Evolutionary conservation across 495 filamentous ascomycete genomes (phyloP).

Genomic region (Pyronema domesticum): DNA sequence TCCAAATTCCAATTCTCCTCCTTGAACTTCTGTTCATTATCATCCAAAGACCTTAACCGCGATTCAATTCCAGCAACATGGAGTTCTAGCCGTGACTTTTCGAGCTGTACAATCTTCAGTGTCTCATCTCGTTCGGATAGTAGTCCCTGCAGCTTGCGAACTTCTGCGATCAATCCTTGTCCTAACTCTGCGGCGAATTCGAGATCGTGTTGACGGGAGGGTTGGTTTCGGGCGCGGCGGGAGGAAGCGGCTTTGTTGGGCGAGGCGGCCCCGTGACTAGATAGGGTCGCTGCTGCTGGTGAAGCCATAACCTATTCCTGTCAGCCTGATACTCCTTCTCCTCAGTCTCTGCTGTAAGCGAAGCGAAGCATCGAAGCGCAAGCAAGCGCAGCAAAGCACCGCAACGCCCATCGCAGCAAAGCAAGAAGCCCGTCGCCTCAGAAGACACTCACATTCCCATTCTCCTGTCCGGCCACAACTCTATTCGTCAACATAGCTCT

Average conservation of each 20-base stretch:
- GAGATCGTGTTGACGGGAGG: conserved; percentile 73
- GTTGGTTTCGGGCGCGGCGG: conserved; percentile 79
- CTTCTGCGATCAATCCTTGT: conserved; percentile 72
- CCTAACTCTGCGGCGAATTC: conserved; percentile 93
- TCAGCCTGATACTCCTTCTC: neutral
- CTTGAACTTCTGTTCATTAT: conserved; percentile 86
- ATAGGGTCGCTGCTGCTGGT: conserved; percentile 49
- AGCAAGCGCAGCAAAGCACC: neutral
- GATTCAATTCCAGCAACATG: conserved; percentile 65
- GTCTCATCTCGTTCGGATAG: conserved; percentile 75
- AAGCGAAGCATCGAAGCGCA: no score
- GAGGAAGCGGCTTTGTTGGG: conserved; percentile 66
- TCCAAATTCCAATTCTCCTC: conserved; percentile 97
- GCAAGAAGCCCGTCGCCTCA: neutral
- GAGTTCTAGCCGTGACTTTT: conserved; percentile 59
- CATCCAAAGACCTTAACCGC: conserved; percentile 63
- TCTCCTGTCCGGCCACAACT: conserved; percentile 31
- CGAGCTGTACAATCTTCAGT: conserved; percentile 51
- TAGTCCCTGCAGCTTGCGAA: conserved; percentile 68
- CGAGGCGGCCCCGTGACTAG: conserved; percentile 66
- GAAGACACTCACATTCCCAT: conserved; percentile 14
- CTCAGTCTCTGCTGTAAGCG: neutral
- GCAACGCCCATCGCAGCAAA: neutral
- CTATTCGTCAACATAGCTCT: conserved; percentile 79
- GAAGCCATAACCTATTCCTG: conserved; percentile 12